phyloP scores from a whole-genome alignment of 805 yeast genomes.

The Cyberlindnera saturnus region DNA sequence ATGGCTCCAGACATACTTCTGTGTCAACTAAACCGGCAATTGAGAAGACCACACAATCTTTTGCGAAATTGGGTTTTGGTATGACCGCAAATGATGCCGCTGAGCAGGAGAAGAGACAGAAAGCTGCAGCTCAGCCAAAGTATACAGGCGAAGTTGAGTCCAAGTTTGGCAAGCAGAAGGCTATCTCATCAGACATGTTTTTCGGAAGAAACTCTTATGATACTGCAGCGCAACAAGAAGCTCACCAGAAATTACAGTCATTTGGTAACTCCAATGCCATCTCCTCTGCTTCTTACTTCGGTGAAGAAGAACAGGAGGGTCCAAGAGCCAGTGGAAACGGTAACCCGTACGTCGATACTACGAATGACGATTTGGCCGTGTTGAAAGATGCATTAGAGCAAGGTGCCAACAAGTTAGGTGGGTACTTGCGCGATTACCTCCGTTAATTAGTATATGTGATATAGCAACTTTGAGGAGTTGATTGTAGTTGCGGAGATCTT shows the following conservation, averaged over 20 bases:
- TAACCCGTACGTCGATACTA: slow-evolving; percentile 63
- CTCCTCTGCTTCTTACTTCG: slow-evolving; percentile 89
- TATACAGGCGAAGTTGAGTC: slow-evolving; percentile 70
- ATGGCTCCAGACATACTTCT: slow-evolving; percentile 5
- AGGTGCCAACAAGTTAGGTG: slow-evolving; percentile 87
- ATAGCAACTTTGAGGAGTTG: neutral
- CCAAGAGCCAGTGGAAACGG: slow-evolving; percentile 29
- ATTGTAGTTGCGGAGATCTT: too few species aligned
- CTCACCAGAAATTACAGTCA: slow-evolving; percentile 69
- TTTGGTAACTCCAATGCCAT: slow-evolving; percentile 86
- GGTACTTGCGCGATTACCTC: slow-evolving; percentile 80
- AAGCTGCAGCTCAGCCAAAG: slow-evolving; percentile 47
- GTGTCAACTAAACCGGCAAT: slow-evolving; percentile 13
- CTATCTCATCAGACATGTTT: slow-evolving; percentile 90
- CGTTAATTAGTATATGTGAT: slow-evolving; percentile 22
- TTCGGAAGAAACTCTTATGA: slow-evolving; percentile 88
- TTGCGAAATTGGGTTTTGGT: slow-evolving; percentile 86
- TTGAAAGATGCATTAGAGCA: slow-evolving; percentile 88
- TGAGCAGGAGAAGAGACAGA: slow-evolving; percentile 35
- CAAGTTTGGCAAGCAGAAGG: slow-evolving; percentile 86
- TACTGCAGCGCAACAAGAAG: slow-evolving; percentile 71
- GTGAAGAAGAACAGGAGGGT: slow-evolving; percentile 58
- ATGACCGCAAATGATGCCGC: slow-evolving; percentile 65
- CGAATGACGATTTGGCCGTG: slow-evolving; percentile 85
- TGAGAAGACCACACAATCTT: slow-evolving; percentile 54